Percentiles rank a stretch among this genome's conserved stretches.
Evolutionary conservation across 331 rosid species (phyloP).

Genomic region (Erythrophleum ivorense): DNA sequence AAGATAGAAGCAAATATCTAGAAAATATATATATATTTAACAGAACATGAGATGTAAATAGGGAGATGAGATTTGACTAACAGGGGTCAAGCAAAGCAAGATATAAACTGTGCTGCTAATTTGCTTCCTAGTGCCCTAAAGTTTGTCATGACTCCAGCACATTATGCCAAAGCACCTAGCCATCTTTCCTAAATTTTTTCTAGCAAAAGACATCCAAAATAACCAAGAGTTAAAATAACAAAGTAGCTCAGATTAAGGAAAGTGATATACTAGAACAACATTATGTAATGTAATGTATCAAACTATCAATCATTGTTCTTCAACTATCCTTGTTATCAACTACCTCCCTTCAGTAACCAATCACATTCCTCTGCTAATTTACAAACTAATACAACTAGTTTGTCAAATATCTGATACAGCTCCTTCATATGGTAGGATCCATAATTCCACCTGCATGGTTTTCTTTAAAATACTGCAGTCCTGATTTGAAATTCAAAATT

Average conservation of each 20-base stretch:
- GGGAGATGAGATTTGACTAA: too few relatives aligned
- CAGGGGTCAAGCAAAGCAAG: too few relatives aligned
- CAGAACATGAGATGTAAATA: too few relatives aligned
- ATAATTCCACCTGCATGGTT: not conserved
- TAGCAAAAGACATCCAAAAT: not conserved
- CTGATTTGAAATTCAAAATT: not conserved
- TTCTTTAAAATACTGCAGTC: not conserved
- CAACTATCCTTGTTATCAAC: not conserved
- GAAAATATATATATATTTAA: too few relatives aligned
- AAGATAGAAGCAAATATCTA: not conserved
- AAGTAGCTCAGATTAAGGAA: not conserved
- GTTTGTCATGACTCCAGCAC: not conserved
- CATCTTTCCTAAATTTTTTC: not conserved
- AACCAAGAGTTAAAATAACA: not conserved
- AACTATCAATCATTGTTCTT: not conserved
- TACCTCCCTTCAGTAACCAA: not conserved
- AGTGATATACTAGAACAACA: not conserved
- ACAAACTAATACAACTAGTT: not conserved
- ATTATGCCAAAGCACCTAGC: not conserved
- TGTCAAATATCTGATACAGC: not conserved
- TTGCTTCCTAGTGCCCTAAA: not conserved
- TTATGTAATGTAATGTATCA: not conserved
- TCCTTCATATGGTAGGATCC: not conserved
- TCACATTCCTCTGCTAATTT: not conserved
- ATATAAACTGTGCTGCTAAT: not conserved